These are phyloP conservation scores for Lasiosphaeris hirsuta DNA, from an alignment of 495 filamentous ascomycete species.

Conservation along the genomic window DNA sequence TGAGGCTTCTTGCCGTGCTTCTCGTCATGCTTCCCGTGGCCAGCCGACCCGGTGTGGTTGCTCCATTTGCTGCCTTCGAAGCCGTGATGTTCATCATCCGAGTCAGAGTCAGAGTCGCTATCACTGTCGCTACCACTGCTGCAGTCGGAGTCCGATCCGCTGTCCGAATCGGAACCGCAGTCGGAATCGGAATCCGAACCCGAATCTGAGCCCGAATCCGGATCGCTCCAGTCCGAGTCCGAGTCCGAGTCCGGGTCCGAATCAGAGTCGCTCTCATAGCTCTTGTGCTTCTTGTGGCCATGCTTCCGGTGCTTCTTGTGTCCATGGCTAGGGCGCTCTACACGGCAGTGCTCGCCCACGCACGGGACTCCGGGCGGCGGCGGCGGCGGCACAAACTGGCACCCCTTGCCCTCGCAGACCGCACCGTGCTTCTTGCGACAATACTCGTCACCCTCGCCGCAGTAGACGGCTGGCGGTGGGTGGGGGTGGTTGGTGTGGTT, in stretches of 20 bases:
- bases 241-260: neutral
- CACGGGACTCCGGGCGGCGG: neutral
- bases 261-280: neutral
- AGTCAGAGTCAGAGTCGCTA: no score
- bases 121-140: no score
- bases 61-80: neutral
- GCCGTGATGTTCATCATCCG: neutral
- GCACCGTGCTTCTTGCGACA: neutral
- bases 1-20: neutral
- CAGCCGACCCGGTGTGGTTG: neutral
- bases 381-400: neutral
- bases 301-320: neutral
- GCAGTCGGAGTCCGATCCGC: neutral
- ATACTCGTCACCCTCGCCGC: neutral
- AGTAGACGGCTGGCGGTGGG: conserved; percentile 5
- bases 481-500: neutral
- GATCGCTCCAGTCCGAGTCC: no score
- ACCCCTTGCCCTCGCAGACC: neutral
- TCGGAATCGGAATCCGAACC: no score
- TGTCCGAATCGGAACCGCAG: neutral
- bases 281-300: neutral
- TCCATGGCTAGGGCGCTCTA: neutral
- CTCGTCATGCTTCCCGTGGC: neutral
- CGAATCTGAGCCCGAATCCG: no score
- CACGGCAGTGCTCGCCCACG: neutral